Conservation (phyloP, 2,329 filamentous ascomycete species). For the Raffaelea albimanens region DNA sequence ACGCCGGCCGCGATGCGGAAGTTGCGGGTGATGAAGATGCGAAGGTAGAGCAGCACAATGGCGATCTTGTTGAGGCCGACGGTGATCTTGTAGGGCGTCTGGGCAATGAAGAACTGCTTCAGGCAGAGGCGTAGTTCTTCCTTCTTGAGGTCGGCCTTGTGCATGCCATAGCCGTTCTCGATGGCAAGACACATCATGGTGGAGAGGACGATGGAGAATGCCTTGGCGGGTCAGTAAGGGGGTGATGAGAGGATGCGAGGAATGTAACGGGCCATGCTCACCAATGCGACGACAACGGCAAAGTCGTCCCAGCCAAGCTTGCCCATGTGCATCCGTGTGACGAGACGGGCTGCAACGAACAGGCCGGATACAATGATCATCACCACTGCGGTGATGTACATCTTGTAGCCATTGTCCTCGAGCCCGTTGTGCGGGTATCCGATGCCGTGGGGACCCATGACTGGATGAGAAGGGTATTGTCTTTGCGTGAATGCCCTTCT, state of each 20-base stretch:
- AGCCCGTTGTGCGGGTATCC: conserved; percentile 7
- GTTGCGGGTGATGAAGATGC: conserved; percentile 38
- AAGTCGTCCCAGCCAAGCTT: conserved; percentile 6
- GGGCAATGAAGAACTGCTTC: conserved; percentile 35
- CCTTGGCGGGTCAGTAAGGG: not conserved
- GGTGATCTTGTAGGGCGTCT: conserved; percentile 44
- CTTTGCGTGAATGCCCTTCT: no score
- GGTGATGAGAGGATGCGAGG: not conserved
- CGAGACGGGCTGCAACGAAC: conserved; percentile 5
- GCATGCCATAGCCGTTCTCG: conserved; percentile 11
- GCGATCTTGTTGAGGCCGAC: conserved; percentile 44
- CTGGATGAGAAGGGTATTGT: no score
- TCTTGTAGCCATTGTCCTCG: conserved; percentile 7
- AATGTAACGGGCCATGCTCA: not conserved
- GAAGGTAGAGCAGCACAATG: conserved; percentile 42
- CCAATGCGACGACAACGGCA: conserved; percentile 3
- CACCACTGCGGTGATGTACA: conserved; percentile 8
- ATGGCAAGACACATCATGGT: conserved; percentile 10
- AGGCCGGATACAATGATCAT: conserved; percentile 7
- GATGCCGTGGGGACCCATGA: conserved; percentile 8
- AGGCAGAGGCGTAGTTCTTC: conserved; percentile 3
- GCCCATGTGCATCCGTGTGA: conserved; percentile 1
- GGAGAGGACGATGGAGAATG: conserved; percentile 7
- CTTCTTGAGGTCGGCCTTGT: conserved; percentile 5
- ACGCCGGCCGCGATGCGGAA: conserved; percentile 33